These are phyloP conservation scores for Mycena maculata DNA, from an alignment of 768 basidiomycete species.

Conservation along the genomic window DNA sequence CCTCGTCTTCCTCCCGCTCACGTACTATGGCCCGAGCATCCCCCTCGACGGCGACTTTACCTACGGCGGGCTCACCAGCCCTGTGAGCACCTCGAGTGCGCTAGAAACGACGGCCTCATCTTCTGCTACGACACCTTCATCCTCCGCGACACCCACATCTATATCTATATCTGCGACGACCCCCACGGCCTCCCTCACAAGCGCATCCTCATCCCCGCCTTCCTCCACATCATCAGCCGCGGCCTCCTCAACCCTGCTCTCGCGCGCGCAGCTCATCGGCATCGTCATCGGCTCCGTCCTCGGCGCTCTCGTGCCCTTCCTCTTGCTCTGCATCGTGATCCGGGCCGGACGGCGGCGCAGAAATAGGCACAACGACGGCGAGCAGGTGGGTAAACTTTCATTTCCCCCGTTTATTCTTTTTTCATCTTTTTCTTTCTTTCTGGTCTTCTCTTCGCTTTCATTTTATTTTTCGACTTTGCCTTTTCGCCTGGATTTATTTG, in stretches of 20 bases:
- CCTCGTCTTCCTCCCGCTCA: conserved; percentile 74
- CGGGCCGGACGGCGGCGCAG: no score
- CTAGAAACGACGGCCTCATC: conserved; percentile 44
- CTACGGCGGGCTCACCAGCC: conserved; percentile 79
- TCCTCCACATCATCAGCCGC: conserved; percentile 38
- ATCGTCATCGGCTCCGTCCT: conserved; percentile 71
- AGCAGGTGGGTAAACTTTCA: conserved; percentile 22
- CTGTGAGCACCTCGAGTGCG: conserved; percentile 53
- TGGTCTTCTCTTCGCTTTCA: no score
- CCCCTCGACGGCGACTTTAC: conserved; percentile 79
- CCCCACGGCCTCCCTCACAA: conserved; percentile 36
- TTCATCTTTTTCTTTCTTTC: no score
- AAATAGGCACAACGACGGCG: no score
- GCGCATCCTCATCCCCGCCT: conserved; percentile 40
- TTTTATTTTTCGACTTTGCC: no score
- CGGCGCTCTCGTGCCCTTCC: conserved; percentile 67
- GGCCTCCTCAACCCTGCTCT: conserved; percentile 40
- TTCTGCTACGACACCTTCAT: conserved; percentile 45
- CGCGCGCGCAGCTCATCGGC: conserved; percentile 61
- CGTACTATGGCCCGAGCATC: conserved; percentile 87
- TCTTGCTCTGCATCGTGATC: conserved; percentile 60
- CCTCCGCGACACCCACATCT: conserved; percentile 40
- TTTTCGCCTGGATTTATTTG: no score
- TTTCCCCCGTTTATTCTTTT: no score
- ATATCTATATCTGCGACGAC: conserved; percentile 42